Base-by-base conservation (phyloP, 495 filamentous ascomycete genomes). In the Aspergillus ellipticus region DNA sequence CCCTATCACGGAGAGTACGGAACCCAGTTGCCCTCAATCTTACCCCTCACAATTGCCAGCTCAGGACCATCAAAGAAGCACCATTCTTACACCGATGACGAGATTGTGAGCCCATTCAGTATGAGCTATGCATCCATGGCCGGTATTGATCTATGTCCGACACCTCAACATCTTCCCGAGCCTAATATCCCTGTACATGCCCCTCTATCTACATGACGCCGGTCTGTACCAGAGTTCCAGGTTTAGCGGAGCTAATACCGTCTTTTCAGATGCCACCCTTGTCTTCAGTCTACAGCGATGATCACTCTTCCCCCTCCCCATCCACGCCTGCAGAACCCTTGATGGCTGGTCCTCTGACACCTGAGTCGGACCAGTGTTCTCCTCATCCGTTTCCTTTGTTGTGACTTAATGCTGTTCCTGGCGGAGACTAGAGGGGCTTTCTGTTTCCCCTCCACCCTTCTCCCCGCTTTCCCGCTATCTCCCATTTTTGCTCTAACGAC, bases 241-340 rank as follows among this genome's bases (percentile, higher is more conserved):
- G 62, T 62, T 67, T 67, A 69, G 63, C 49, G 55, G 59, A 45
- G 60, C 61, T 61, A 65, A 62, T 59, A 61, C 41, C 57, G 62
- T 61, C 56, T 53, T 7, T 53, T 63, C 79, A 95, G 90, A 93
- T 92, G 74, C 91, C 91, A 74, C 83, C 90, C 65, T 82, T 95
- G 64, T 89, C 88, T 63, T 88, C 92, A 63, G 86, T 85, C 62
- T 88, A 91, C 59, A 85, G 87, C 16, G 89, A 88, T 71, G 89
- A 92, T 59, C 85, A 86, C 63, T 92, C 89, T 35, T 67, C 68
- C 22, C 66, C 67, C 35, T 67, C 68, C 22, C 66, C 67, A 29
- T 74, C 72, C 10, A 71, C 71, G 0, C 71, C 74, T 11, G 66
- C 71, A 28, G 71, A 72, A 47, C 63, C 66, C 6, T 65, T 64